Conservation (phyloP, 306 rosid genomes). For the Vigna hirtella region DNA sequence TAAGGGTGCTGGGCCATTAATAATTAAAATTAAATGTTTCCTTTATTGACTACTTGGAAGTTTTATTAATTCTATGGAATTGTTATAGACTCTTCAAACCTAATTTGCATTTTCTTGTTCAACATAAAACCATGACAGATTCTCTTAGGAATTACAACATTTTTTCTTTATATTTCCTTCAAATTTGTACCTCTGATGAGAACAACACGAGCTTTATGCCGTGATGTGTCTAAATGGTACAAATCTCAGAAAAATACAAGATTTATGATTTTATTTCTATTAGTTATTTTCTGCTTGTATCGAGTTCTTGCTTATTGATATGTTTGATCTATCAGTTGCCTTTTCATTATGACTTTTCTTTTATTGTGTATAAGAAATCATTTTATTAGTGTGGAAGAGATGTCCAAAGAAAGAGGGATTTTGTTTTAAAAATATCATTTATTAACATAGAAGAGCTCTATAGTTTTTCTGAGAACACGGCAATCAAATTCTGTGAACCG, state of each 20-base stretch:
- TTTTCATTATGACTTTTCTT: background rate
- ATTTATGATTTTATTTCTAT: background rate
- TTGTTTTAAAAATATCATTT: too few relatives aligned
- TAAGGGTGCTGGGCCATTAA: background rate
- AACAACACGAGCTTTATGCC: background rate
- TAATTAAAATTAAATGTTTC: constrained; percentile 1
- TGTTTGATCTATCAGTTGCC: background rate
- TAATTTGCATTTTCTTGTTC: constrained; percentile 28
- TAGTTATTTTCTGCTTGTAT: background rate
- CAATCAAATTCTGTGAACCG: too few relatives aligned
- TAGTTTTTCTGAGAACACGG: too few relatives aligned
- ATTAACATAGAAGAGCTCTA: too few relatives aligned
- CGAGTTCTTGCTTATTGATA: background rate
- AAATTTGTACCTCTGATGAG: constrained; percentile 27
- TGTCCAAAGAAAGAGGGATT: background rate
- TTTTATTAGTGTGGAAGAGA: background rate
- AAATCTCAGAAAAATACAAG: background rate
- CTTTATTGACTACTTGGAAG: background rate
- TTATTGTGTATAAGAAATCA: background rate
- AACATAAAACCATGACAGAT: constrained; percentile 11
- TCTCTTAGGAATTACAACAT: background rate
- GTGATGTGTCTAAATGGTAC: constrained; percentile 4
- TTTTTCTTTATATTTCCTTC: background rate
- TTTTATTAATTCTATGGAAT: background rate
- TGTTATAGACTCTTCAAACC: constrained; percentile 1